Conservation (phyloP, 2,329 filamentous ascomycete species). For the Pseudogymnoascus pannorum region DNA sequence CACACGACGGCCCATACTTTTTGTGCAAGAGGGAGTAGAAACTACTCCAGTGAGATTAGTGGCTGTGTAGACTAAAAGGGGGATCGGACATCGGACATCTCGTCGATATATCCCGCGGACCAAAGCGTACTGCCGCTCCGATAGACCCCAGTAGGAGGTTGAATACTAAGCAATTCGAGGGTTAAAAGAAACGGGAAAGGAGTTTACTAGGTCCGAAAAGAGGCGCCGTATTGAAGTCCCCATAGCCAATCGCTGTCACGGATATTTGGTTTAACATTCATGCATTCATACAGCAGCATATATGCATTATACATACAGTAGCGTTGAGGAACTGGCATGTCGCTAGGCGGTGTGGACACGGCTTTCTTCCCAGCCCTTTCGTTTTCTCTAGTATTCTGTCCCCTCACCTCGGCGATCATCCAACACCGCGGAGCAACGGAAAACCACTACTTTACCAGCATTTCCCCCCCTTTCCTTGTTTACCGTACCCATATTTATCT, state of each 20-base stretch:
- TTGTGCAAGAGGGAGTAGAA: neutral
- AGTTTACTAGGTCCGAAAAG: neutral
- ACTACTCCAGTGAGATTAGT: too few species aligned
- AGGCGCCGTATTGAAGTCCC: neutral
- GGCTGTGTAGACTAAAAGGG: neutral
- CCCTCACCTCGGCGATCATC: neutral
- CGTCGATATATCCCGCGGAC: neutral
- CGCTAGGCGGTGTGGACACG: neutral
- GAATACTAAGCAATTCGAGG: neutral
- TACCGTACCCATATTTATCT: slow-evolving; percentile 3
- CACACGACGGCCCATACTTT: neutral
- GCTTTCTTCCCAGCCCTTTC: neutral
- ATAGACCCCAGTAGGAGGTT: neutral
- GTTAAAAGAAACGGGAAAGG: neutral
- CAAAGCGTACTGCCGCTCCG: neutral
- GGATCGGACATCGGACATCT: neutral
- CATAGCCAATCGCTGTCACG: neutral
- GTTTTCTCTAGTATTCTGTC: neutral
- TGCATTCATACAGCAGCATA: too few species aligned
- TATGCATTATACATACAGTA: too few species aligned
- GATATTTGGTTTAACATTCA: neutral
- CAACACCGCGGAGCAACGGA: neutral
- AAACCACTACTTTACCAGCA: neutral
- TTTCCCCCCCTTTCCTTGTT: neutral
- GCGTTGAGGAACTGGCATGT: neutral